These are phyloP conservation scores for Endothia cerciana DNA, from an alignment of 2,329 filamentous ascomycete species.

Conservation along the genomic window DNA sequence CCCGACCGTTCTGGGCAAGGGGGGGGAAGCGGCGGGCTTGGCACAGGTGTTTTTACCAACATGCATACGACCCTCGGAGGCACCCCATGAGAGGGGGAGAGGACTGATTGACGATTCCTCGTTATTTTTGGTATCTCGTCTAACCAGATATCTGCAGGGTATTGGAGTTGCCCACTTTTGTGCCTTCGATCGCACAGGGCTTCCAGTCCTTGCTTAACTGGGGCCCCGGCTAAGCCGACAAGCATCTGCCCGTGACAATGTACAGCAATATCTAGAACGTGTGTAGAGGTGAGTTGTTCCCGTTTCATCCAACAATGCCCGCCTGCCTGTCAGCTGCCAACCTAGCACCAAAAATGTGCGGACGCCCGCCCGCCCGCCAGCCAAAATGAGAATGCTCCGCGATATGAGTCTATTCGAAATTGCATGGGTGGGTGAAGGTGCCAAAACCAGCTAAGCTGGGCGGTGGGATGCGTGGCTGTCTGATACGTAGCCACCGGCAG, in stretches of 20 bases:
- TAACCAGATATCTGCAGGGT: conserved; percentile 1
- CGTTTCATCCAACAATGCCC: conserved; percentile 4
- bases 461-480: conserved; percentile 1
- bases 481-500: background rate
- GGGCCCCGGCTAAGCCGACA: background rate
- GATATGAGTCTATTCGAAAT: conserved; percentile 1
- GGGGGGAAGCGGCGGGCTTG: background rate
- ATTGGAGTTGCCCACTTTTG: background rate
- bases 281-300: conserved; percentile 11
- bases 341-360: conserved; percentile 8
- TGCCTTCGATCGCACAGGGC: background rate
- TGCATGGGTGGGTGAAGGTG: background rate
- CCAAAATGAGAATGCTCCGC: background rate
- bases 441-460: background rate
- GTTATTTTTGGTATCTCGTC: background rate
- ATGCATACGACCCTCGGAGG: background rate
- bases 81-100: background rate
- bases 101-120: background rate
- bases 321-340: background rate
- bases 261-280: conserved; percentile 3
- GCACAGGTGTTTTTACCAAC: background rate
- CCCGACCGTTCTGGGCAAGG: background rate
- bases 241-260: background rate
- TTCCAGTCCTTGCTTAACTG: background rate
- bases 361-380: background rate